A percentile compares a stretch with the other conserved stretches of the same genome.
Evolutionary conservation across 2,329 filamentous ascomycete species (phyloP).

Genomic region (Sarocladium brachiariae): DNA sequence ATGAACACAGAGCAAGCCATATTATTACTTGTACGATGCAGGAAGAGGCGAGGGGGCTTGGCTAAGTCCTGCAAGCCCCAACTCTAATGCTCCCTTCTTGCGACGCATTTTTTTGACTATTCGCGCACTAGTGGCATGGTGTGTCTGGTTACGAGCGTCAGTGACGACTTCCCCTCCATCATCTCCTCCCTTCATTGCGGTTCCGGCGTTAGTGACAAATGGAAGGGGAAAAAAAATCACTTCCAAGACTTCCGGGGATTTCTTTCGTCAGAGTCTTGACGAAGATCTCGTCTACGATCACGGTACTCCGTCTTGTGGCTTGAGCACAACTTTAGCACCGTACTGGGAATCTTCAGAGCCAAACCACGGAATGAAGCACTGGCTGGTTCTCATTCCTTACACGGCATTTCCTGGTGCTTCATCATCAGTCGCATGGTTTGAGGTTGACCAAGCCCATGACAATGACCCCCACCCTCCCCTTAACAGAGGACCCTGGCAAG

Average conservation of each 20-base stretch:
- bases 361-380: background rate
- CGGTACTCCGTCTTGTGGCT: background rate
- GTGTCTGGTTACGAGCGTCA: background rate
- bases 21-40: background rate
- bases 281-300: too few relatives aligned
- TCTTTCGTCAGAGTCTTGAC: too few relatives aligned
- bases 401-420: background rate
- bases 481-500: background rate
- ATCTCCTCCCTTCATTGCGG: background rate
- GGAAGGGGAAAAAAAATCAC: background rate
- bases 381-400: background rate
- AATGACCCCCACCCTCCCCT: background rate
- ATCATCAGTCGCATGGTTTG: constrained; percentile 5
- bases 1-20: background rate
- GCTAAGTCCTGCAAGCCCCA: constrained; percentile 2
- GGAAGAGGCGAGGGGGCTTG: background rate
- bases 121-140: constrained; percentile 5
- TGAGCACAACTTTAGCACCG: background rate
- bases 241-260: too few relatives aligned
- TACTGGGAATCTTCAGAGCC: too few relatives aligned
- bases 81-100: constrained; percentile 9
- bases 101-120: constrained; percentile 5
- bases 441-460: background rate
- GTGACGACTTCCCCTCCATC: background rate
- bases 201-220: background rate